These are phyloP conservation scores for Cerrena zonata DNA, from an alignment of 1,284 basidiomycete genomes.

Conservation along the genomic window DNA sequence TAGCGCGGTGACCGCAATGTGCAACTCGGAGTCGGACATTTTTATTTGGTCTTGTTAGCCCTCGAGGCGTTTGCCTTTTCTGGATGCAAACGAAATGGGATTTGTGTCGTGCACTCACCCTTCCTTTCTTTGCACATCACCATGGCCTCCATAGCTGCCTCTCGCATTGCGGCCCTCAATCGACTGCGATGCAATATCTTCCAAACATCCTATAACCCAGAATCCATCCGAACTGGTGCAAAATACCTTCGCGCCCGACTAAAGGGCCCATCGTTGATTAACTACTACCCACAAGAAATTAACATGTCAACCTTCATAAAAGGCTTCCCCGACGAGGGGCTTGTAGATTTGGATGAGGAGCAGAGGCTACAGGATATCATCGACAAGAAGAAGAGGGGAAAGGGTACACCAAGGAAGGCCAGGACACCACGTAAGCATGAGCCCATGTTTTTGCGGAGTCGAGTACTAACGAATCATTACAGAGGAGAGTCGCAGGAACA, in stretches of 20 bases:
- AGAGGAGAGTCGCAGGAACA: conserved; percentile 24
- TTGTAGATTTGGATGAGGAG: conserved; percentile 60
- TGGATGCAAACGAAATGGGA: conserved; percentile 10
- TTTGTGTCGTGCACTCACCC: neutral
- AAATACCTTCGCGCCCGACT: conserved; percentile 77
- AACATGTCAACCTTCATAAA: conserved; percentile 47
- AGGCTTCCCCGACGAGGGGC: conserved; percentile 47
- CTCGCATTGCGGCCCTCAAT: conserved; percentile 48
- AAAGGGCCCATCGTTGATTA: conserved; percentile 70
- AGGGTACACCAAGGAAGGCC: conserved; percentile 75
- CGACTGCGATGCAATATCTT: conserved; percentile 69
- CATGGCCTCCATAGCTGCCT: conserved; percentile 34
- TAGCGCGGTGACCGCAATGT: no score
- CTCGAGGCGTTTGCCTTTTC: conserved; percentile 14
- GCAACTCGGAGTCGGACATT: no score
- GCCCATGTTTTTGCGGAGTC: neutral
- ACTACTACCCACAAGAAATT: conserved; percentile 66
- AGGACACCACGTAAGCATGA: conserved; percentile 53
- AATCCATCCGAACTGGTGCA: conserved; percentile 69
- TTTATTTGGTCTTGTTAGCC: conserved; percentile 16
- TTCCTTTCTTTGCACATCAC: conserved; percentile 1
- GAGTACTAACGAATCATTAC: conserved; percentile 1
- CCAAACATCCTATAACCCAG: conserved; percentile 80
- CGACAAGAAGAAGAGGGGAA: conserved; percentile 66
- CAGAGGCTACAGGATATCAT: conserved; percentile 63